Evolutionary conservation across 768 basidiomycete species (phyloP).

Genomic region (Boletus barrowsii): DNA sequence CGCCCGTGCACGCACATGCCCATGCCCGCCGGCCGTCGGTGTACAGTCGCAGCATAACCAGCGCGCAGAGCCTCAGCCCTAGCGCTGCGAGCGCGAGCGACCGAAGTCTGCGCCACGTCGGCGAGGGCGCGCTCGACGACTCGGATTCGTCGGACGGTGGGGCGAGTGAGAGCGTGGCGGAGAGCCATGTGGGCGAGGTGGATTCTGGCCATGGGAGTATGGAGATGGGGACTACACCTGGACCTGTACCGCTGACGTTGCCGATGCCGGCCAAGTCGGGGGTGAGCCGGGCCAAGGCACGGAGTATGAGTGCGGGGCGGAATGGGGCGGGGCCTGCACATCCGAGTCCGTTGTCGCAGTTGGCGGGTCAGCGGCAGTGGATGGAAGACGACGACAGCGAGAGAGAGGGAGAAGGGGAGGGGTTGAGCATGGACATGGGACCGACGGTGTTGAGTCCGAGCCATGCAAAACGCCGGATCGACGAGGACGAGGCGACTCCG

Average conservation of each 20-base stretch:
- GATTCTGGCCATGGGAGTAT: conserved; percentile 28
- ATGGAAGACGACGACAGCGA: conserved; percentile 43
- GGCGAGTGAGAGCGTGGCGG: conserved; percentile 18
- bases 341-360: conserved; percentile 65
- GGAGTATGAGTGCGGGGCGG: conserved; percentile 29
- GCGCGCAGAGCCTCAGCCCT: conserved; percentile 30
- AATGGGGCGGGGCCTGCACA: conserved; percentile 34
- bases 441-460: background rate
- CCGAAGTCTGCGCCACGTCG: conserved; percentile 58
- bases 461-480: conserved; percentile 27
- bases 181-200: conserved; percentile 27
- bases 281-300: conserved; percentile 36
- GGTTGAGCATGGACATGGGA: background rate
- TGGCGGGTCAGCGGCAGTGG: conserved; percentile 55
- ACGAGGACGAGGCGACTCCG: conserved; percentile 53
- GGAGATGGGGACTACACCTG: too few species aligned
- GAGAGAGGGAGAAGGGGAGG: background rate
- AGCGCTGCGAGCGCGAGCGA: conserved; percentile 38
- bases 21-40: conserved; percentile 37
- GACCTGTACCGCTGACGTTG: too few species aligned
- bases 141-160: conserved; percentile 58
- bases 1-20: conserved; percentile 23
- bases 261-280: background rate
- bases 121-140: conserved; percentile 76
- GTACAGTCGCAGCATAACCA: conserved; percentile 40